Evolutionary conservation across 2,329 filamentous ascomycete genomes (phyloP), one percentile per base, ranked within the genome.

Genomic region (Trichoderma atroviride): DNA sequence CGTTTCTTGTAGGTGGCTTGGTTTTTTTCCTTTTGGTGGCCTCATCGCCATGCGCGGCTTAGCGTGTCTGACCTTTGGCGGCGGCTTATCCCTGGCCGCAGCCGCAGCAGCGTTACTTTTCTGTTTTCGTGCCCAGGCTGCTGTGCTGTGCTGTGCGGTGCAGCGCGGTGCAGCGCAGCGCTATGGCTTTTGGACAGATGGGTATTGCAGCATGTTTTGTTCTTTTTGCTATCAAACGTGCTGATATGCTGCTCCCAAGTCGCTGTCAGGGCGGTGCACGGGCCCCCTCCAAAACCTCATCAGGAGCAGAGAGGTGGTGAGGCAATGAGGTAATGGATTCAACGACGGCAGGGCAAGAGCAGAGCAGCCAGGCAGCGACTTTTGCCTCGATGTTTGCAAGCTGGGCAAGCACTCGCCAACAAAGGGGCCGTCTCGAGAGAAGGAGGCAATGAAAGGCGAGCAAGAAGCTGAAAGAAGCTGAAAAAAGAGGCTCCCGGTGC

Each of bases 281-380:
- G 64, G 56, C 64, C 64, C 37, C 37, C 40, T 43, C 24, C n/a
- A 67, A 27, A 24, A 59, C n/a, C 62, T n/a, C 33, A 37, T 53
- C 47, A 53, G 27, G 52, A 55, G 52, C 52, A 55, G 52, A 14
- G 16, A 31, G 33, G 62, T 64, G 35, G 61, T 65, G 52, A 65
- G 29, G 62, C 35, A 47, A 47, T 65, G 52, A 57, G 62, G 62
- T 56, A 65, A 65, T 65, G 62, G 52, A 57, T 37, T 52, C 40
- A 65, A 57, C 56, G 27, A 4, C n/a, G 47, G 47, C n/a, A 57
- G 50, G 24, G 52, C 22, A 53, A 56, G 61, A 29, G 61, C 61
- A 22, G 11, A 64, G 50, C 50, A 14, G 55, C 22, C 24, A 55
- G 31, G 47, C n/a, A 35, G 33, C 61, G 22, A 55, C 47, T 35